These are phyloP conservation scores for Coemansia reversa DNA, from an alignment of 192 early-diverging fungal genomes.

Conservation along the genomic window DNA sequence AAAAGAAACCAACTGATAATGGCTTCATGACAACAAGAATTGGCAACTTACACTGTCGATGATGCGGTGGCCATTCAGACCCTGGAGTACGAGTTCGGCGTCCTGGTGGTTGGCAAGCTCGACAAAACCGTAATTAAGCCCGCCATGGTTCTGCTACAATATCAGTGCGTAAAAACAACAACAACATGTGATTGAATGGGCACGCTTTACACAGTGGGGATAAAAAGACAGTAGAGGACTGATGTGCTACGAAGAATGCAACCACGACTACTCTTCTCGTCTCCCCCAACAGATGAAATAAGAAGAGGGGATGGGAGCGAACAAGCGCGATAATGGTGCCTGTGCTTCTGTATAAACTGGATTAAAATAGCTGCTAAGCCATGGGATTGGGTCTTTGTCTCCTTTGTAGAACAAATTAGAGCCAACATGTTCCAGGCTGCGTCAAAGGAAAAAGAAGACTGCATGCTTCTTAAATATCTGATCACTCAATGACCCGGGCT, in stretches of 20 bases:
- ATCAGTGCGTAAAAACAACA: not conserved
- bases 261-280: not conserved
- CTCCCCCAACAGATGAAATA: not conserved
- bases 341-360: not conserved
- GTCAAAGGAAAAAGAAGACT: constrained; percentile 7
- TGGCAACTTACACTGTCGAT: constrained; percentile 27
- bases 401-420: not conserved
- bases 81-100: constrained; percentile 70
- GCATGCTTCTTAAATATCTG: not conserved
- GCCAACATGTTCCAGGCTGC: not conserved
- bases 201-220: not conserved
- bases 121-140: constrained; percentile 88
- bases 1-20: not conserved
- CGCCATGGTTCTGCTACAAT: constrained; percentile 63
- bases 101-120: constrained; percentile 71
- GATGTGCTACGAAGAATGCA: not conserved
- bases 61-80: constrained; percentile 63
- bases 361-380: not conserved
- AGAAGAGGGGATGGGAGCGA: not conserved
- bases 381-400: not conserved
- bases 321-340: not conserved
- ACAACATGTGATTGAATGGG: not conserved
- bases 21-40: not conserved
- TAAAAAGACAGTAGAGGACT: not conserved
- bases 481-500: not conserved